These are phyloP conservation scores for Cryphonectria carpinicola DNA, from an alignment of 2,329 filamentous ascomycete species.

Conservation along the genomic window DNA sequence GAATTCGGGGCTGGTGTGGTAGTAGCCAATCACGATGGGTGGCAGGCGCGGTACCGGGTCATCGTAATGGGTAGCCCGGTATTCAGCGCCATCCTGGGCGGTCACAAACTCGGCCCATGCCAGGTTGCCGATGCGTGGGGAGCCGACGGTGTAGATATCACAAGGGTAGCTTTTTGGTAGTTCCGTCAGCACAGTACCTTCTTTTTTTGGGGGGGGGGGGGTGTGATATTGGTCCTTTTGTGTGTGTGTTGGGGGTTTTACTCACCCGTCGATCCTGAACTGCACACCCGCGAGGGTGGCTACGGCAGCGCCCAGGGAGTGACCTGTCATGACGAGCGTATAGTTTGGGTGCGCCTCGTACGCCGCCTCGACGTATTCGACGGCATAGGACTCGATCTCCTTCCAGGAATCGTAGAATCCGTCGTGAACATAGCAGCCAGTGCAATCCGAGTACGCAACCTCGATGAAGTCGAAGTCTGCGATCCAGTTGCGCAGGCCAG, in stretches of 20 bases:
- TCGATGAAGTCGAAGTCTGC: constrained; percentile 54
- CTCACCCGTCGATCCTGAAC: constrained; percentile 51
- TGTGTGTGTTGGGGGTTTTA: background rate
- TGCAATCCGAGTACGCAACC: constrained; percentile 33
- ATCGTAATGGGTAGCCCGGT: constrained; percentile 67
- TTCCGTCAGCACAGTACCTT: background rate
- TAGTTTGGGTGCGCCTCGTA: constrained; percentile 53
- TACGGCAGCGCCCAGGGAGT: constrained; percentile 70
- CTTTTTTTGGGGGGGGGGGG: too few relatives aligned
- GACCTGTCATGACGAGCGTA: constrained; percentile 63
- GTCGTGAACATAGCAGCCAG: constrained; percentile 55
- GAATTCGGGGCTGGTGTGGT: constrained; percentile 72
- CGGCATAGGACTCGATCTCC: constrained; percentile 51
- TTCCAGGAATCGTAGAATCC: constrained; percentile 65
- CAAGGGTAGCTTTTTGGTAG: constrained; percentile 37
- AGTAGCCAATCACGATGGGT: constrained; percentile 61
- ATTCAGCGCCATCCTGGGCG: constrained; percentile 51
- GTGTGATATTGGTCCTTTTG: background rate
- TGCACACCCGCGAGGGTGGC: constrained; percentile 62
- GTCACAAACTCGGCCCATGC: constrained; percentile 59
- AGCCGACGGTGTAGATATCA: constrained; percentile 69
- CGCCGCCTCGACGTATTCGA: constrained; percentile 50
- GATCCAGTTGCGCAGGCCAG: constrained; percentile 64
- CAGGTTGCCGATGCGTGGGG: constrained; percentile 66
- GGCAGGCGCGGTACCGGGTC: constrained; percentile 73